Percentiles rank a stretch among this genome's conserved stretches.
Evolutionary conservation across 1,139 yeast genomes (phyloP).

Genomic region (Suhomyces coccinellae): DNA sequence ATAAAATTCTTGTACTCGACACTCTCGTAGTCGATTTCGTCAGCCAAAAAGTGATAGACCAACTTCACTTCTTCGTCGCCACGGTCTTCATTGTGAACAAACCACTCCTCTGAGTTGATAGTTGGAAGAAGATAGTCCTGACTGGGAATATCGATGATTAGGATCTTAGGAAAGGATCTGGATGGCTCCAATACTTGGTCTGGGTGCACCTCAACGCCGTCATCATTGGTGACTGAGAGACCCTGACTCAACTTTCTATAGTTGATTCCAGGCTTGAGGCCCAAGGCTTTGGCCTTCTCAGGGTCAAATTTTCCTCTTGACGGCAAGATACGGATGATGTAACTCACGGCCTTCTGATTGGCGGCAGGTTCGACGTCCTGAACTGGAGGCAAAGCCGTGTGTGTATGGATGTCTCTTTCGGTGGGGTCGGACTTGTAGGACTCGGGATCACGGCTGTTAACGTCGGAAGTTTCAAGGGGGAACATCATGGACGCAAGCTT

Average conservation of each 20-base stretch:
- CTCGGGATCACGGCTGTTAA: conserved; percentile 38
- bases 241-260: conserved; percentile 65
- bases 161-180: conserved; percentile 55
- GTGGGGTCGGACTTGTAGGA: conserved; percentile 44
- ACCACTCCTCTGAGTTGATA: conserved; percentile 32
- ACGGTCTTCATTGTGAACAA: conserved; percentile 22
- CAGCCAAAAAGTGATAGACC: conserved; percentile 79
- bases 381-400: conserved; percentile 36
- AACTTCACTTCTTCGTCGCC: conserved; percentile 44
- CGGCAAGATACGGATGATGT: conserved; percentile 64
- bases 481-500: conserved; percentile 49
- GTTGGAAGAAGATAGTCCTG: conserved; percentile 50
- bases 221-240: conserved; percentile 52
- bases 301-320: conserved; percentile 77
- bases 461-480: conserved; percentile 44
- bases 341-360: conserved; percentile 46
- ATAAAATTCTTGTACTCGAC: conserved; percentile 48
- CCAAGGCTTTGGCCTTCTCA: conserved; percentile 62
- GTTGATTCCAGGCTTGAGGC: conserved; percentile 65
- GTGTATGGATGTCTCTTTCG: conserved; percentile 46
- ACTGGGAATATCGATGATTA: conserved; percentile 76
- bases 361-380: conserved; percentile 16
- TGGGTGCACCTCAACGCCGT: conserved; percentile 63
- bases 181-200: conserved; percentile 72
- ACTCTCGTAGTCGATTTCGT: conserved; percentile 52